These are phyloP conservation scores for Eucalyptus tenuipes DNA, from an alignment of 345 rosid species.

Conservation along the genomic window DNA sequence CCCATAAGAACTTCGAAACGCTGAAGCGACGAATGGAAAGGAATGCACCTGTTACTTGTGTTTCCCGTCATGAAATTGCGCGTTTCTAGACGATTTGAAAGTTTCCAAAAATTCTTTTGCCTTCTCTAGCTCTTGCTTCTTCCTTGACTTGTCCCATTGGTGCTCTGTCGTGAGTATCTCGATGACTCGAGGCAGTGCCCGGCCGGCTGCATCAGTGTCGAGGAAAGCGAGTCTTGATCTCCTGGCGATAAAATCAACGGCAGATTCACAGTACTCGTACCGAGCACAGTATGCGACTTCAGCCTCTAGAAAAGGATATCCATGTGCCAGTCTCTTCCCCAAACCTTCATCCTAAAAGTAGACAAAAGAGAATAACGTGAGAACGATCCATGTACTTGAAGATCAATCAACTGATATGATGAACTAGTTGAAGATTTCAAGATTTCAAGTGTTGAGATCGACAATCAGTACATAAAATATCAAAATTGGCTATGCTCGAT, in stretches of 20 bases:
- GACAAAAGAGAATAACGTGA: not conserved
- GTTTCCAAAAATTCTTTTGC: constrained; percentile 65
- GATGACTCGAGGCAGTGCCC: constrained; percentile 71
- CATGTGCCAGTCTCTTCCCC: constrained; percentile 91
- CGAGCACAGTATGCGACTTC: constrained; percentile 88
- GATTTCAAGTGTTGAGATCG: not conserved
- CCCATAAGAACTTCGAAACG: not conserved
- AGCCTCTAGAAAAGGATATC: constrained; percentile 60
- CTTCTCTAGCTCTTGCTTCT: constrained; percentile 53
- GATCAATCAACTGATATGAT: not conserved
- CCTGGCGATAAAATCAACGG: constrained; percentile 86
- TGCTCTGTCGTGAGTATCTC: constrained; percentile 69
- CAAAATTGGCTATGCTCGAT: not conserved
- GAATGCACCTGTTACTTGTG: constrained; percentile 31
- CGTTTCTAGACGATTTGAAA: constrained; percentile 87
- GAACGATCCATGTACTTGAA: not conserved
- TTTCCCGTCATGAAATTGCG: constrained; percentile 88
- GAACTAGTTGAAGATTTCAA: not conserved
- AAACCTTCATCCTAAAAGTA: constrained; percentile 58
- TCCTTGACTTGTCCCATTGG: constrained; percentile 66
- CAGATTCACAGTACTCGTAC: constrained; percentile 84
- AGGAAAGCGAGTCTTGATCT: constrained; percentile 92
- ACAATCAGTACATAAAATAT: not conserved
- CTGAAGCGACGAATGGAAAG: not conserved
- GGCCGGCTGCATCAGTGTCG: constrained; percentile 86